Base-by-base conservation (phyloP, 2,329 filamentous ascomycete genomes). In the Monosporascus cannonballus region DNA sequence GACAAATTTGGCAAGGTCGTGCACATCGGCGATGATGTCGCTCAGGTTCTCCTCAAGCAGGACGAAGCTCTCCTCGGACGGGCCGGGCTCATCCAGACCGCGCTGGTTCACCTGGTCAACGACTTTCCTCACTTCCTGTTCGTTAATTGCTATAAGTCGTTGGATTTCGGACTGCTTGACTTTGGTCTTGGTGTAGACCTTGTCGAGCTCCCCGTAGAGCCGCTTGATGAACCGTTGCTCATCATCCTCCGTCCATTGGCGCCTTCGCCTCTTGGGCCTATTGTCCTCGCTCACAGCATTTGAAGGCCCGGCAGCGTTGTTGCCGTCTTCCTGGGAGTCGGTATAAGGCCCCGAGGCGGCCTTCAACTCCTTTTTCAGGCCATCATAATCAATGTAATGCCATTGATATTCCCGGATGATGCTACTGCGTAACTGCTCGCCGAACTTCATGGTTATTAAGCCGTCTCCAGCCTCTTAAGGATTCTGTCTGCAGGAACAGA, bases 371-470 rank as follows among this genome's bases (percentile, higher is more conserved):
- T 81, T 79, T 76, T 99, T 99, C 48, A 99, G 82, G 59, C 87
- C 89, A 70, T 96, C 92, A 75, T 99, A 99, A 74, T 90, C 88
- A 73, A 99, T 96, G 76, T 99, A 99, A 77, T 96, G 90, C 86
- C 92, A 96, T 71, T 92, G 86, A 76, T 95, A 99, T 75, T 97
- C 92, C 77, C 89, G 91, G 73, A 97, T 96, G 67, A 96, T 82
- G 69, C 92, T 96, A 66, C 90, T 93, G 59, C 90, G 90, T 66
- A 99, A 85, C 80, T 99, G 92, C 74, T 96, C 90, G 70, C 94
- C 94, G 79, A 97, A 99, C 80, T 86, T 86, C 83, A 86, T 86
- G 75, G 81, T 75, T 73, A 83, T 68, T 58, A 77, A 69, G 55
- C 80, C 79, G 45, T 78, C 80, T 36, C 68, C 67, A 58, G 74